Conservation (phyloP, 2,329 filamentous ascomycete species). For the Fusarium oligoseptatum region DNA sequence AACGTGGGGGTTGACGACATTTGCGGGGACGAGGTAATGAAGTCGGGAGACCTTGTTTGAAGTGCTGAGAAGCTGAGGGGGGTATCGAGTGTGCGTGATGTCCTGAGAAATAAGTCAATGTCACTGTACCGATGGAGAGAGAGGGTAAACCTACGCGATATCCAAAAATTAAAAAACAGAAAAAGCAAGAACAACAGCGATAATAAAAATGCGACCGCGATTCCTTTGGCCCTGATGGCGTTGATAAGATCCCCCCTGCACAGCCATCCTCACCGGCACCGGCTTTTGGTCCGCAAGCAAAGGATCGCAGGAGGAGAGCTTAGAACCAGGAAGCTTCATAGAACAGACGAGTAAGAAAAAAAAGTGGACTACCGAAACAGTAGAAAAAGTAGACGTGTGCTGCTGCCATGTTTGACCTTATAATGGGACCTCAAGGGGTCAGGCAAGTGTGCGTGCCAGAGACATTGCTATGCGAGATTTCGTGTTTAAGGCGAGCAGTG, state of each 20-base stretch:
- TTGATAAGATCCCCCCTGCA: slow-evolving; percentile 7
- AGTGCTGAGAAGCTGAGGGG: slow-evolving; percentile 4
- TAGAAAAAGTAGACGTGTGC: neutral
- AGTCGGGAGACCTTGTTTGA: slow-evolving; percentile 18
- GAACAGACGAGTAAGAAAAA: neutral
- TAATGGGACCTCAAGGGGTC: slow-evolving; percentile 12
- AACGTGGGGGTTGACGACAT: slow-evolving; percentile 19
- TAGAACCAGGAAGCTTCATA: neutral
- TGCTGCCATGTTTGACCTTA: slow-evolving; percentile 6
- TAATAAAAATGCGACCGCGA: slow-evolving; percentile 12
- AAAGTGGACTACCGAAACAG: neutral
- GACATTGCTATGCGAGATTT: neutral
- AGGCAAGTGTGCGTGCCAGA: neutral
- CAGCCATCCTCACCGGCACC: slow-evolving; percentile 9
- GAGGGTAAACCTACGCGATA: neutral
- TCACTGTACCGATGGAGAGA: fast-evolving
- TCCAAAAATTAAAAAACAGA: slow-evolving; percentile 10
- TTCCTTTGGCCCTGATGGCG: neutral
- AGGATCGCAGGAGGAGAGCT: neutral
- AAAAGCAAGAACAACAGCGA: slow-evolving; percentile 12
- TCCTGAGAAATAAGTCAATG: neutral
- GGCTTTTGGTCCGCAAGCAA: neutral
- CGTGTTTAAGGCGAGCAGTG: neutral
- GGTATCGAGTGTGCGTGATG: neutral
- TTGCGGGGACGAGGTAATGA: slow-evolving; percentile 41